Base-by-base conservation (phyloP, 2,329 filamentous ascomycete species). In the Lecanicillium sp. region DNA sequence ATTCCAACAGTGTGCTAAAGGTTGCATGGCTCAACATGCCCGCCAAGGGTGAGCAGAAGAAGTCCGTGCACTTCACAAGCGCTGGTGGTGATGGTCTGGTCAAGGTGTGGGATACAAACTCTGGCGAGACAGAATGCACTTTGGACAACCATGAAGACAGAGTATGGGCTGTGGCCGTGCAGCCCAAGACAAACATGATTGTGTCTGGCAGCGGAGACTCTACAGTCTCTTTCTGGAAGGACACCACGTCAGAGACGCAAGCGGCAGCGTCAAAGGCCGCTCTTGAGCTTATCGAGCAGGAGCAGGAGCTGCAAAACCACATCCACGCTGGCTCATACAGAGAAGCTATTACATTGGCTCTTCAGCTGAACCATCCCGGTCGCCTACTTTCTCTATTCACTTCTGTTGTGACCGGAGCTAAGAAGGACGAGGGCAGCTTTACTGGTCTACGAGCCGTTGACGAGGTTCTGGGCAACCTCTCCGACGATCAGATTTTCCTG, bases 91-190 rank as follows among this genome's bases (percentile, higher is more conserved):
- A 98, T 65, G 93, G 93, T 2, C 77, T 98, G 3, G 90, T 98
- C 50, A 98, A 97, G 68, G 81, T 98, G 26, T 98, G 93, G 93
- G 88, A 95, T 57, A 86, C 87, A 11, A 85, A 86, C 60, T 83
- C 78, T 2, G 90, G 90, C 39, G 93, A 97, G 65, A 75, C 83
- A 3, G 88, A 90, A 56, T 86, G 86, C 55, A 98, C 93, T 0
- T 77, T 98, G 4, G 93, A 98, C 68, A 97, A 97, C 67, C 93
- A 98, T 65, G 90, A 90, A 58, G 93, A 98, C 67, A 82, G 93
- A 49, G 90, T 97, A 1, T 96, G 90, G 90, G 90, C 90, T 0
- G 72, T 97, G 15, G 81, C 88, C 4, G 81, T 88, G 10, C 77
- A 91, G 62, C 75, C 85, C 38, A 61, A 74, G 36, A 78, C 74